Base-by-base conservation (phyloP, 2,329 filamentous ascomycete genomes). In the Venturia pyrina region DNA sequence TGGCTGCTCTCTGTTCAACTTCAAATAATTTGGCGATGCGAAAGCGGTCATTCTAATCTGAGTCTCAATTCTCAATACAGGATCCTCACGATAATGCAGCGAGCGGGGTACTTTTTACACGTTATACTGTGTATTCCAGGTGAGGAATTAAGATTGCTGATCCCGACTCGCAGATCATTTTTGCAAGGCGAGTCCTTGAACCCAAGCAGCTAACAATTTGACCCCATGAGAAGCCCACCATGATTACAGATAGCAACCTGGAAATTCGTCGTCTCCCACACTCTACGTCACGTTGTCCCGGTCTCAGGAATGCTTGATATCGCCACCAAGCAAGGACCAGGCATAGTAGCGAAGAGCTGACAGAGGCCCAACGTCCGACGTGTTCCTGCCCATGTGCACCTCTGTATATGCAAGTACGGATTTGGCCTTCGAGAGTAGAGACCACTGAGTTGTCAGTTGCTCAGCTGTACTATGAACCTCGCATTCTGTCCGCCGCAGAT, bases 301-400 rank as follows among this genome's bases (percentile, higher is more conserved):
- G 17, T 34, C 28, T 59, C 32, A 37, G 53, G 28, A 59, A 2
- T 19, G 11, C 32, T 21, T n/a, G 32, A 37, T 37, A 59, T 59
- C 32, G 53, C 28, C 53, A 37, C 53, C 32, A 59, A 59, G 32
- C 53, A 37, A 59, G 53, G 53, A 59, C 53, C 19, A 37, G 53
- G 28, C 32, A n/a, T 24, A 59, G 28, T 17, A n/a, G 13, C n/a
- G 28, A 28, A 28, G 28, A 28, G 28, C 28, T 28, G n/a, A 5
- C 13, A n/a, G 53, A 59, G 32, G 53, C 53, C 53, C 32, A 59
- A 59, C 40, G 17, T 37, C 19, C 53, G 6, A 59, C 28, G 53
- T 59, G 53, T 59, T 59, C 40, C 53, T 59, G 53, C 53, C 53
- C 53, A 59, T 59, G n/a, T 59, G 53, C 32, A n/a, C 32, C 24